Percentiles rank a stretch among this genome's conserved stretches.
These are phyloP conservation scores for Alisma plantagoaquatica DNA, from an alignment of 106 monocot genomes.

Conservation along the genomic window DNA sequence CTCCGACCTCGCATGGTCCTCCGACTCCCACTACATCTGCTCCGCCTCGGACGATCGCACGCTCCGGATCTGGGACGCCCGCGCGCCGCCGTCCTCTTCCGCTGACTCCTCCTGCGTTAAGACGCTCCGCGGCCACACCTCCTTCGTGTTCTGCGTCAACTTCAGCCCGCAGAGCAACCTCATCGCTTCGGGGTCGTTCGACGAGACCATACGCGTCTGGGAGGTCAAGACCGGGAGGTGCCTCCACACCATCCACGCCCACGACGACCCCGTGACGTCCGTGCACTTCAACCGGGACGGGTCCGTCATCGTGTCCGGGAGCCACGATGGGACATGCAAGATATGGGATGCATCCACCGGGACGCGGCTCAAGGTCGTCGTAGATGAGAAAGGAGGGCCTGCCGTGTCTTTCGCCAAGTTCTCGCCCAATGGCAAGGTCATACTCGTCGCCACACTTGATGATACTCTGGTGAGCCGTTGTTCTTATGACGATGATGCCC, in stretches of 20 bases:
- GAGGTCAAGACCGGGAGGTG: constrained; percentile 72
- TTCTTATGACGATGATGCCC: too few species aligned
- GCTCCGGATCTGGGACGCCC: constrained; percentile 72
- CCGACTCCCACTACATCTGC: constrained; percentile 85
- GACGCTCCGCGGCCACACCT: constrained; percentile 56
- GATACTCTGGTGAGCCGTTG: constrained; percentile 57
- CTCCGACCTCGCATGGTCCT: constrained; percentile 90
- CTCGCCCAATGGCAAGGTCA: constrained; percentile 94
- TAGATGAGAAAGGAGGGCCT: constrained; percentile 59
- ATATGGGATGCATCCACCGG: constrained; percentile 75
- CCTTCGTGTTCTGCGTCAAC: constrained; percentile 89
- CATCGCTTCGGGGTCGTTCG: constrained; percentile 70
- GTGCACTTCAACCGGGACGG: constrained; percentile 77
- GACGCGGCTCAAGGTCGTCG: constrained; percentile 58
- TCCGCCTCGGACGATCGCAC: constrained; percentile 96
- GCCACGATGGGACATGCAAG: constrained; percentile 88
- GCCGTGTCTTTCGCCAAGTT: constrained; percentile 88
- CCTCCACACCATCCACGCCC: constrained; percentile 41
- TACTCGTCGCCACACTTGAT: constrained; percentile 71
- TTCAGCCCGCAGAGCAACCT: constrained; percentile 66
- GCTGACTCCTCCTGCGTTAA: constrained; percentile 42
- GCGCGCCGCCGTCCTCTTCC: constrained; percentile 7
- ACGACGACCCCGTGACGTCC: constrained; percentile 65
- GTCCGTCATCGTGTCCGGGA: constrained; percentile 70
- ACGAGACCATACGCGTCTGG: constrained; percentile 63